Conservation (phyloP, 768 basidiomycete genomes). For the Lyophyllum semitale region DNA sequence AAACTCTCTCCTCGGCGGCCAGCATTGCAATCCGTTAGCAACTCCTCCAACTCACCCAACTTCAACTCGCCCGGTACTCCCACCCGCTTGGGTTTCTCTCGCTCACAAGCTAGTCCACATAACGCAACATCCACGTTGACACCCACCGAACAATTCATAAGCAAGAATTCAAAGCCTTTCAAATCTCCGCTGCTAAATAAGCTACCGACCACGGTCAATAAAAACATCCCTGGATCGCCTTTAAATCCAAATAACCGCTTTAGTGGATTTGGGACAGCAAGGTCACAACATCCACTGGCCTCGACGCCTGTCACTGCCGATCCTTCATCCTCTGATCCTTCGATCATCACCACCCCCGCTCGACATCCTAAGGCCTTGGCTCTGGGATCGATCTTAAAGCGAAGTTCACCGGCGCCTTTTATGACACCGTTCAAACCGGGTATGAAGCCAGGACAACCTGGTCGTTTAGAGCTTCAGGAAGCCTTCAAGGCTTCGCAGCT, state of each 20-base stretch:
- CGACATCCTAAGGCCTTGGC: conserved; percentile 8
- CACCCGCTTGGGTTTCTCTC: conserved; percentile 32
- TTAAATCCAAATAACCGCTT: conserved; percentile 27
- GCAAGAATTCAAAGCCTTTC: conserved; percentile 39
- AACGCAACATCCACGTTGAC: conserved; percentile 12
- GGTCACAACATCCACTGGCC: conserved; percentile 39
- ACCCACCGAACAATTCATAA: conserved; percentile 8
- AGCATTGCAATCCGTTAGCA: conserved; percentile 39
- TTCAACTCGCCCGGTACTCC: conserved; percentile 42
- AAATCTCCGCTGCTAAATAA: conserved; percentile 43
- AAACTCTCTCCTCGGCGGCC: conserved; percentile 29
- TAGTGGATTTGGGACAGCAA: conserved; percentile 18
- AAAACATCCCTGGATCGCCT: conserved; percentile 24
- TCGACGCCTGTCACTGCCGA: conserved; percentile 24
- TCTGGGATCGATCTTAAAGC: conserved; percentile 9
- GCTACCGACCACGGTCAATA: conserved; percentile 7
- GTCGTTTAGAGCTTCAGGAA: conserved; percentile 28
- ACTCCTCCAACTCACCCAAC: conserved; percentile 29
- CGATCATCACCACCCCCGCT: conserved; percentile 13
- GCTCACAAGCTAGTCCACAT: conserved; percentile 15
- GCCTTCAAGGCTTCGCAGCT: conserved; percentile 18
- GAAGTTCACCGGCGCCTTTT: conserved; percentile 44
- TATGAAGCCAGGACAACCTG: conserved; percentile 46
- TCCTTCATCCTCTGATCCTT: conserved; percentile 1
- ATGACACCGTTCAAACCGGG: conserved; percentile 65